A percentile compares a stretch with the other conserved stretches of the same genome.
These are phyloP conservation scores for Prunus campanulata DNA, from an alignment of 306 rosid species.

Conservation along the genomic window DNA sequence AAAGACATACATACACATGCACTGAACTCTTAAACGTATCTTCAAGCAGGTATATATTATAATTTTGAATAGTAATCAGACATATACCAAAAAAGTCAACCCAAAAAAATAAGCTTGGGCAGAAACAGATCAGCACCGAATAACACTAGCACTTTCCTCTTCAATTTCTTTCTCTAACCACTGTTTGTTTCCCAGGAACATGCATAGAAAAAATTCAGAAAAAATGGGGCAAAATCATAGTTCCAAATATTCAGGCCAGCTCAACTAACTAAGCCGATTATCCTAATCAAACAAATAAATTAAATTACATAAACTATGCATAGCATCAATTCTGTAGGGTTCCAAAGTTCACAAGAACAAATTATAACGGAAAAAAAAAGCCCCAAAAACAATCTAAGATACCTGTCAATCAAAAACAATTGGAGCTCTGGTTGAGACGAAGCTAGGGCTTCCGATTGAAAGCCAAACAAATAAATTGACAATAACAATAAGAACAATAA, in stretches of 20 bases:
- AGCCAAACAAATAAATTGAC: neutral
- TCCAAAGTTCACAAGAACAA: neutral
- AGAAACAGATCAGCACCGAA: neutral
- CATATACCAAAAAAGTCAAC: neutral
- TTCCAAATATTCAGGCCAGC: neutral
- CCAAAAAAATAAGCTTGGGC: neutral
- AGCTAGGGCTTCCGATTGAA: neutral
- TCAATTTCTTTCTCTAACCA: neutral
- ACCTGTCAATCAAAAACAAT: constrained; percentile 5
- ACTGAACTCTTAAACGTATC: neutral
- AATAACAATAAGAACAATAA: neutral
- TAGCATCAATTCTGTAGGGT: neutral
- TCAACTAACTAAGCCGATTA: neutral
- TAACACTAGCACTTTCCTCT: neutral
- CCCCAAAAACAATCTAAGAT: neutral
- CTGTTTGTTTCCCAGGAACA: neutral
- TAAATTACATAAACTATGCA: neutral
- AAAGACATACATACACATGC: neutral
- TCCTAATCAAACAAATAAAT: neutral
- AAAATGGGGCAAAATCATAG: neutral
- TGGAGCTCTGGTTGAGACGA: neutral
- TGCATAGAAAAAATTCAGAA: neutral
- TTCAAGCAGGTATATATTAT: neutral
- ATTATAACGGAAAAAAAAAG: neutral
- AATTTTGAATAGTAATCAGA: neutral